Percentiles rank a stretch among this genome's conserved stretches.
Evolutionary conservation across 202 grass and related monocot genomes (phyloP).

Genomic region (Carex arenaria): DNA sequence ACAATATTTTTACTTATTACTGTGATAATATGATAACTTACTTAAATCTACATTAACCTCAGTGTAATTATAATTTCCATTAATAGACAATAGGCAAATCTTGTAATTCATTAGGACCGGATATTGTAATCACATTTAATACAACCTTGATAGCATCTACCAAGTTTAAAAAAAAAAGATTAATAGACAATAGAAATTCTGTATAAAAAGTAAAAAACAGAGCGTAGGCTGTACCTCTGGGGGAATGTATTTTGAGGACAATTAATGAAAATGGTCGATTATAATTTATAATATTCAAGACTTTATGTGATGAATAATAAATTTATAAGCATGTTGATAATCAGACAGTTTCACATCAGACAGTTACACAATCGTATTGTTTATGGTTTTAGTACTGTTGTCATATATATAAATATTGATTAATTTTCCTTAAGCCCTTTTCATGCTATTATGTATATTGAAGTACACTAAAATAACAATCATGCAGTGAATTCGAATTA

Average conservation of each 20-base stretch:
- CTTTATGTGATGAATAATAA: not conserved
- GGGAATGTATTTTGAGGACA: not conserved
- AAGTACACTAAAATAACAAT: not conserved
- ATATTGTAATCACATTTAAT: no score
- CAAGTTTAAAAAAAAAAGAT: no score
- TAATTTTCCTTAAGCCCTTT: not conserved
- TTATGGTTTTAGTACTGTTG: no score
- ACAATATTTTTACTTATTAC: no score
- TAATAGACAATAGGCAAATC: no score
- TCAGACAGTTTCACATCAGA: not conserved
- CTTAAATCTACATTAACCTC: no score
- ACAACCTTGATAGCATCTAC: no score
- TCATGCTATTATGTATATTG: not conserved
- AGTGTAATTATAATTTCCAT: no score
- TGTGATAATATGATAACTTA: no score
- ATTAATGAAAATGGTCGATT: not conserved
- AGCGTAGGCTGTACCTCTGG: not conserved
- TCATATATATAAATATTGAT: not conserved
- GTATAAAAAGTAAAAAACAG: not conserved
- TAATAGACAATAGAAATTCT: no score
- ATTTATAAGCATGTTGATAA: not conserved
- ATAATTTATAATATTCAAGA: not conserved
- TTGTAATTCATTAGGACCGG: no score
- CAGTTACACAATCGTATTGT: not conserved
- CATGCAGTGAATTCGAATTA: not conserved